Percentiles rank a stretch among this genome's conserved stretches.
Evolutionary conservation across 1,284 basidiomycete genomes (phyloP).

Genomic region (Tremellales sp.): DNA sequence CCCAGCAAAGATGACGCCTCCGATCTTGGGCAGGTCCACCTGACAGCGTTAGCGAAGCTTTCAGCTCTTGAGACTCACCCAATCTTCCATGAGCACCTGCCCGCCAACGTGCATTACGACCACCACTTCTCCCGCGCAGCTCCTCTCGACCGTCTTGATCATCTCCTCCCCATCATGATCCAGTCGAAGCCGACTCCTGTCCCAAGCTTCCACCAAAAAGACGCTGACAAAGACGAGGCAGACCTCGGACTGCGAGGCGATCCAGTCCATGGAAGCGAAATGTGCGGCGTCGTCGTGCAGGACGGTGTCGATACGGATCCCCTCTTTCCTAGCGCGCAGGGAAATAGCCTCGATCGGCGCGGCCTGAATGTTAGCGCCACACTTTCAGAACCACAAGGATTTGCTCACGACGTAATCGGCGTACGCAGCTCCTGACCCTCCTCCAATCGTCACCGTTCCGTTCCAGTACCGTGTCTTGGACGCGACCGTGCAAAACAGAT

Average conservation of each 20-base stretch:
- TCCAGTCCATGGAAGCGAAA: slow-evolving; percentile 23
- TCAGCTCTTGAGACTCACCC: slow-evolving; percentile 19
- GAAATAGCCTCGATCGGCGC: slow-evolving; percentile 45
- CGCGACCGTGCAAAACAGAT: slow-evolving; percentile 38
- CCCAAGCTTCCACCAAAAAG: slow-evolving; percentile 47
- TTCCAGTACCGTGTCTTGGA: slow-evolving; percentile 40
- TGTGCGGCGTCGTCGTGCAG: slow-evolving; percentile 35
- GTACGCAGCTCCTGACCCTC: slow-evolving; percentile 42
- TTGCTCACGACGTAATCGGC: slow-evolving; percentile 40
- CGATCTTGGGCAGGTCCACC: slow-evolving; percentile 53
- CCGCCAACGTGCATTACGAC: slow-evolving; percentile 67
- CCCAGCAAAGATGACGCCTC: slow-evolving; percentile 71
- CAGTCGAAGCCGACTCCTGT: slow-evolving; percentile 43
- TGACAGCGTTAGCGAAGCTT: slow-evolving; percentile 4
- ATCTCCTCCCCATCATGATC: slow-evolving; percentile 58
- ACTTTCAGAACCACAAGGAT: not conserved
- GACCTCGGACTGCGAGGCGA: slow-evolving; percentile 44
- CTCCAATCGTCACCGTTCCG: slow-evolving; percentile 44
- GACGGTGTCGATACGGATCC: slow-evolving; percentile 39
- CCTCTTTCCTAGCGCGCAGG: slow-evolving; percentile 23
- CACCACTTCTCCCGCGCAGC: slow-evolving; percentile 67
- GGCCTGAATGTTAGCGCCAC: slow-evolving; percentile 17
- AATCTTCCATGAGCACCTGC: slow-evolving; percentile 41
- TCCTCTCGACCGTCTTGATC: slow-evolving; percentile 59
- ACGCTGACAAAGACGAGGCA: slow-evolving; percentile 51